These are phyloP conservation scores for Athelia sp. DNA, from an alignment of 1,284 basidiomycete genomes.

Conservation along the genomic window DNA sequence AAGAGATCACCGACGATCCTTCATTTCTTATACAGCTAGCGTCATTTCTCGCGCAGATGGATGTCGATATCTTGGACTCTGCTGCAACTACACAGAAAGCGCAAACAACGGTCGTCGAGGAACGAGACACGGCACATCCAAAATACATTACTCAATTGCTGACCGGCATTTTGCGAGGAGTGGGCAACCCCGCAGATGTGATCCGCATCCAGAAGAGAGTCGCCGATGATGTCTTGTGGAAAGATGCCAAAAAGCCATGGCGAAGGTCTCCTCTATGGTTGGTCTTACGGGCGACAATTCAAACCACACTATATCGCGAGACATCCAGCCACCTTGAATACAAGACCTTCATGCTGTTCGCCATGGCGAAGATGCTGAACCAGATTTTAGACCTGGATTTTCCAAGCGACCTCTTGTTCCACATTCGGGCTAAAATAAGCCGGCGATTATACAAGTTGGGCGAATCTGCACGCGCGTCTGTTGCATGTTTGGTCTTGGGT, in stretches of 20 bases:
- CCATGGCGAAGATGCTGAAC: conserved; percentile 28
- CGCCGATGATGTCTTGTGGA: neutral
- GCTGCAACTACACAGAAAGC: conserved; percentile 8
- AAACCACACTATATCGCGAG: conserved; percentile 28
- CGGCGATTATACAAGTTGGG: conserved; percentile 34
- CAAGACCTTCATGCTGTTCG: conserved; percentile 41
- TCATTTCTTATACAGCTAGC: conserved; percentile 20
- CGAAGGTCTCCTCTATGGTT: conserved; percentile 34
- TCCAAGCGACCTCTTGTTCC: conserved; percentile 27
- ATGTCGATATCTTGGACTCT: conserved; percentile 14
- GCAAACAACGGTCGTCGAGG: conserved; percentile 15
- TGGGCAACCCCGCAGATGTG: conserved; percentile 16
- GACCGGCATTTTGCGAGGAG: conserved; percentile 25
- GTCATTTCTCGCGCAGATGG: conserved; percentile 24
- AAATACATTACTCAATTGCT: conserved; percentile 30
- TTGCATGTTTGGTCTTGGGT: conserved; percentile 14
- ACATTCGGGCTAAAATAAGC: conserved; percentile 29
- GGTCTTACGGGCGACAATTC: conserved; percentile 30
- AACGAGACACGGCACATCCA: conserved; percentile 23
- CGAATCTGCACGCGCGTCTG: conserved; percentile 8
- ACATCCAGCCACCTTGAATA: conserved; percentile 25
- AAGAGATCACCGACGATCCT: conserved; percentile 9
- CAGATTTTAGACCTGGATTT: conserved; percentile 14
- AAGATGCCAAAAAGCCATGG: conserved; percentile 13
- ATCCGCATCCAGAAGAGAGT: conserved; percentile 13